These are phyloP conservation scores for Colletotrichum siamense DNA, from an alignment of 2,329 filamentous ascomycete genomes.

Conservation along the genomic window DNA sequence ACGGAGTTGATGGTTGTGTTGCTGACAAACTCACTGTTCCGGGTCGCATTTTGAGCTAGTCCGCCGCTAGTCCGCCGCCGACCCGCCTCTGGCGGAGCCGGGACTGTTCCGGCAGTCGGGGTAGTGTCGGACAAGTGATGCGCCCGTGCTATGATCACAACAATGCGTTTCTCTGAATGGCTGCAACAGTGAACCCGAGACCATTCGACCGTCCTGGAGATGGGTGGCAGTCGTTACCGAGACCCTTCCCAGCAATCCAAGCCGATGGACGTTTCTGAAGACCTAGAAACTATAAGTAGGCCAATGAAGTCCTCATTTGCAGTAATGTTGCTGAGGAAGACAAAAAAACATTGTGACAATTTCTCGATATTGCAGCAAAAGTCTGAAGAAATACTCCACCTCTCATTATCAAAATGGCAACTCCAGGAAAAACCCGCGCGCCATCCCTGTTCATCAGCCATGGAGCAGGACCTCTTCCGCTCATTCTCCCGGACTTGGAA, in stretches of 20 bases:
- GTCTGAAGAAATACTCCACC: background rate
- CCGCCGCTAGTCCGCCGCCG: background rate
- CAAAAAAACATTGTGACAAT: background rate
- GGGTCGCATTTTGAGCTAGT: background rate
- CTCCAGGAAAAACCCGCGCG: background rate
- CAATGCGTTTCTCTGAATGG: background rate
- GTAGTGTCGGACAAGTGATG: background rate
- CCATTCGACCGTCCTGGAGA: background rate
- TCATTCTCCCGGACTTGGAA: background rate
- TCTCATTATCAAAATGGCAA: background rate
- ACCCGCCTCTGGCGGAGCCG: background rate
- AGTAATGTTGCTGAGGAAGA: background rate
- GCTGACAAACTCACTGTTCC: background rate
- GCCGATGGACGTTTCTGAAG: background rate
- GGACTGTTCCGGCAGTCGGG: background rate
- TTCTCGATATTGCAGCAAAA: background rate
- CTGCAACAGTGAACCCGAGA: background rate
- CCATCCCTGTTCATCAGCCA: background rate
- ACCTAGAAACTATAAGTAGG: background rate
- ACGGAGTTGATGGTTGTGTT: background rate
- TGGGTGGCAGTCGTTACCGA: background rate
- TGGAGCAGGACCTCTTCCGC: background rate
- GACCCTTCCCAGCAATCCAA: background rate
- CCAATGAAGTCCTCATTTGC: background rate
- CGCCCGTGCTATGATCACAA: background rate